Conservation (phyloP, 768 basidiomycete species). For the Trametes cingulata region DNA sequence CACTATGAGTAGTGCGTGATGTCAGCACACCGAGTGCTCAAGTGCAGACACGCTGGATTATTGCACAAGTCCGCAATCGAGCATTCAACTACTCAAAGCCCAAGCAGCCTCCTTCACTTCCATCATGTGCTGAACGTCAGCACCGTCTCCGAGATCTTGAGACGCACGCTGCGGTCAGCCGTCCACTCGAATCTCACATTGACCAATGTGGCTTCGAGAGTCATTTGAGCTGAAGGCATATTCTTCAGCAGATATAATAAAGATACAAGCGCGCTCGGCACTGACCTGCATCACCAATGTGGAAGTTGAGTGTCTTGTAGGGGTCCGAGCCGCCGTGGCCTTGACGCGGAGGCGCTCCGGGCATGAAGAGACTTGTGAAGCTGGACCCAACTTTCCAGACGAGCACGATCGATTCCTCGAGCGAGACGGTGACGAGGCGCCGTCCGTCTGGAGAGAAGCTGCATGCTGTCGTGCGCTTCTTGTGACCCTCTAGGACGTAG, state of each 20-base stretch:
- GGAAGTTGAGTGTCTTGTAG: constrained; percentile 85
- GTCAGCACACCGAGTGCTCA: no score
- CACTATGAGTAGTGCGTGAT: no score
- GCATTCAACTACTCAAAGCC: no score
- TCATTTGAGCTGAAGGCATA: constrained; percentile 48
- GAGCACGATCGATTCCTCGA: constrained; percentile 80
- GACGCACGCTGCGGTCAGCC: constrained; percentile 76
- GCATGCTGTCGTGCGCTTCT: constrained; percentile 75
- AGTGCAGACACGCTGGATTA: no score
- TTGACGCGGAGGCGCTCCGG: constrained; percentile 90
- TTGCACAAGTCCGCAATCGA: no score
- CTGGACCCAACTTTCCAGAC: constrained; percentile 97
- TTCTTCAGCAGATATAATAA: neutral
- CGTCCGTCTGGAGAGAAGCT: constrained; percentile 95
- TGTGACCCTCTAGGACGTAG: constrained; percentile 93
- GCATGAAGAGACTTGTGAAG: constrained; percentile 85
- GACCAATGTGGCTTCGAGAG: constrained; percentile 64
- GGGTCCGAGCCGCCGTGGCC: constrained; percentile 81
- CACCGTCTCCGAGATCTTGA: constrained; percentile 79
- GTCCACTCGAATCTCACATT: constrained; percentile 84
- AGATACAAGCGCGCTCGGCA: neutral
- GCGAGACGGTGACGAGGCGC: constrained; percentile 80
- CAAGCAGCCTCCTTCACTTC: no score
- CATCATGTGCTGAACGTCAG: constrained; percentile 81
- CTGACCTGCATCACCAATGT: constrained; percentile 81